phyloP scores from a whole-genome alignment of 2,329 filamentous ascomycete species.

The Colletotrichum abscissum region DNA sequence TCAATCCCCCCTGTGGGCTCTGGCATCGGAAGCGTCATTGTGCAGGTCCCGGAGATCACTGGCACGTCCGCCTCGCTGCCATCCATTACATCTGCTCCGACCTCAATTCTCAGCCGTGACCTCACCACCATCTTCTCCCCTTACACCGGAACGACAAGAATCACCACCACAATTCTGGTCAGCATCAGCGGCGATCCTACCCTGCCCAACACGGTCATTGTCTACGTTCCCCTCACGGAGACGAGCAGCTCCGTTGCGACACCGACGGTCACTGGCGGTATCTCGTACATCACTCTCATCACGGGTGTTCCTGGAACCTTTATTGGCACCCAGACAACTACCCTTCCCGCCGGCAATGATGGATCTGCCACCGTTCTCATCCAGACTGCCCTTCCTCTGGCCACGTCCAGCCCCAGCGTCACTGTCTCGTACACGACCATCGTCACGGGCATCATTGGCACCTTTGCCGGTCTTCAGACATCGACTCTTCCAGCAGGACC shows the following conservation, averaged over 20 bases:
- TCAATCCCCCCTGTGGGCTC: not conserved
- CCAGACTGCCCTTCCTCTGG: not conserved
- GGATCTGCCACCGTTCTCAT: not conserved
- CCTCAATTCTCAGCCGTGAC: not conserved
- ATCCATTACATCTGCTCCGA: not conserved
- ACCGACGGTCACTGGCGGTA: not conserved
- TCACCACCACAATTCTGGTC: not conserved
- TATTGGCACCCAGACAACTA: not conserved
- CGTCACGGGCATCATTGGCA: not conserved
- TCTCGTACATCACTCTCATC: constrained; percentile 2
- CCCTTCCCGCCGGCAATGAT: not conserved
- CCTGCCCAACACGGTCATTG: not conserved
- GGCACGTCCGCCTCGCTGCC: not conserved
- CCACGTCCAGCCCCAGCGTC: not conserved
- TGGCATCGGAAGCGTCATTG: not conserved
- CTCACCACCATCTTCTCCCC: constrained; percentile 2
- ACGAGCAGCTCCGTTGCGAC: not conserved
- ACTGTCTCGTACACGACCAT: not conserved
- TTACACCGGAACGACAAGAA: not conserved
- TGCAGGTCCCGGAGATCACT: not conserved
- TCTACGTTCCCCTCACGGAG: not conserved
- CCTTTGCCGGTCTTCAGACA: constrained; percentile 1
- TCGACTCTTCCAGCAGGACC: constrained; percentile 11
- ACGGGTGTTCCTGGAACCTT: constrained; percentile 5
- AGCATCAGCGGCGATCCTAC: not conserved